A percentile compares a stretch with the other conserved stretches of the same genome.
phyloP scores from a whole-genome alignment of 768 basidiomycete genomes.

The Pleurotus pulmonarius region DNA sequence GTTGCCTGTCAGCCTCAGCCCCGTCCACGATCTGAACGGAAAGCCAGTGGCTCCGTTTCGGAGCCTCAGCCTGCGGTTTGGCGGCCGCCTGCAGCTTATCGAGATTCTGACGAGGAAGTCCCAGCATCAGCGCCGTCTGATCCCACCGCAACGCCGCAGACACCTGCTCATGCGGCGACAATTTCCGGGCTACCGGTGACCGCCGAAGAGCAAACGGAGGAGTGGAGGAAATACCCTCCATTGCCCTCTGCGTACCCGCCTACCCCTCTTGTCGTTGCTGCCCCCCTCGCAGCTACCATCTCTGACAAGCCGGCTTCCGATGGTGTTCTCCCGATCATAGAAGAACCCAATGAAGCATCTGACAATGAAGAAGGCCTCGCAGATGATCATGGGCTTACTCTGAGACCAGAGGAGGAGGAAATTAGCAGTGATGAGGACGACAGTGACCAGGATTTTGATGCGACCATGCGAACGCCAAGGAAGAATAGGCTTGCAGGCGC shows the following conservation, averaged over 20 bases:
- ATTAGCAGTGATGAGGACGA: conserved; percentile 26
- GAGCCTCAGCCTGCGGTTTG: conserved; percentile 2
- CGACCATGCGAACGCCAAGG: conserved; percentile 62
- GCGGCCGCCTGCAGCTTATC: not conserved
- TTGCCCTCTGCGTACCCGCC: conserved; percentile 78
- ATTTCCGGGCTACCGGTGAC: not conserved
- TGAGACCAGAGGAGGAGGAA: conserved; percentile 18
- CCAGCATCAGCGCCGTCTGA: not conserved
- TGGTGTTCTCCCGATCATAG: not conserved
- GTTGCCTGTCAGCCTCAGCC: not conserved
- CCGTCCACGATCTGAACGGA: not conserved
- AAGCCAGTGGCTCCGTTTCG: conserved; percentile 1
- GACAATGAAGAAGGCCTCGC: conserved; percentile 15
- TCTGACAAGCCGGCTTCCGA: not conserved
- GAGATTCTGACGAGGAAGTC: conserved; percentile 2
- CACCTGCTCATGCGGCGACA: not conserved
- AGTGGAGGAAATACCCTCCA: conserved; percentile 72
- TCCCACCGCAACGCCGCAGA: not conserved
- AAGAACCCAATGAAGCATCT: conserved; percentile 18
- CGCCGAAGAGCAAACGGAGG: conserved; percentile 38
- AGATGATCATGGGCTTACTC: not conserved
- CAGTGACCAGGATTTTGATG: conserved; percentile 55
- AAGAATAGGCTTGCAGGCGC: conserved; percentile 11
- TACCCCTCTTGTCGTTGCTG: conserved; percentile 48
- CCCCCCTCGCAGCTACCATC: conserved; percentile 22